A percentile compares a stretch with the other conserved stretches of the same genome.
phyloP scores from a whole-genome alignment of 1,139 yeast species.

The Pichia sp. region DNA sequence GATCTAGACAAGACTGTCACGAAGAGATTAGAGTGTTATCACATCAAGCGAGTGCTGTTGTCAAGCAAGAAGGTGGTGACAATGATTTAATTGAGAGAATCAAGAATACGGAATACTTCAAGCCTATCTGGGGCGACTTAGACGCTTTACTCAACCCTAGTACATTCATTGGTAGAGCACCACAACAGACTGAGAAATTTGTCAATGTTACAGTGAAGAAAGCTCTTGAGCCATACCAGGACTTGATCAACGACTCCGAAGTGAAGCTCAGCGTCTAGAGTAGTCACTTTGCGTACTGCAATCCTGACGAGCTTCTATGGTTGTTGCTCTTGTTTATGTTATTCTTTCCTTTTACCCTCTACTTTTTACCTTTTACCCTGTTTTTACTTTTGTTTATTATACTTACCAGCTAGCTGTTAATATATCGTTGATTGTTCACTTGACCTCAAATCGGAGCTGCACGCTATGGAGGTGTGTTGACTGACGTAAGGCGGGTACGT shows the following conservation, averaged over 20 bases:
- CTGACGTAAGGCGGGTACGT: too few relatives aligned
- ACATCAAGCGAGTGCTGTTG: conserved; percentile 96
- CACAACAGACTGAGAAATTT: conserved; percentile 94
- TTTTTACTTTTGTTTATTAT: too few relatives aligned
- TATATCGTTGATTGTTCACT: too few relatives aligned
- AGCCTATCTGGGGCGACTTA: conserved; percentile 82
- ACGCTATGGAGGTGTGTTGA: too few relatives aligned
- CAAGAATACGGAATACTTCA: conserved; percentile 70
- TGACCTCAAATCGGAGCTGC: too few relatives aligned
- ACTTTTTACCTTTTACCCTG: too few relatives aligned
- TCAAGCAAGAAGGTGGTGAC: conserved; percentile 98
- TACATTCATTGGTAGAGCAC: conserved; percentile 98
- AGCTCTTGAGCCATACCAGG: conserved; percentile 67
- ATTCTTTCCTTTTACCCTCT: too few relatives aligned
- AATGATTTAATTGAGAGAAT: conserved; percentile 92
- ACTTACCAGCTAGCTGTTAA: too few relatives aligned
- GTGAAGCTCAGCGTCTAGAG: conserved; percentile 59
- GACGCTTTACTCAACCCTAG: conserved; percentile 79
- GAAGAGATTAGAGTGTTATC: conserved; percentile 95
- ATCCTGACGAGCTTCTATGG: too few relatives aligned
- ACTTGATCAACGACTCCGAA: conserved; percentile 51
- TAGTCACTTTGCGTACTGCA: too few relatives aligned
- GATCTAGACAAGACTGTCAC: conserved; percentile 96
- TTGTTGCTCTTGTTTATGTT: too few relatives aligned
- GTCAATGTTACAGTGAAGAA: conserved; percentile 75